phyloP scores from a whole-genome alignment of 2,329 filamentous ascomycete species.

The Ophiostoma australiae region DNA sequence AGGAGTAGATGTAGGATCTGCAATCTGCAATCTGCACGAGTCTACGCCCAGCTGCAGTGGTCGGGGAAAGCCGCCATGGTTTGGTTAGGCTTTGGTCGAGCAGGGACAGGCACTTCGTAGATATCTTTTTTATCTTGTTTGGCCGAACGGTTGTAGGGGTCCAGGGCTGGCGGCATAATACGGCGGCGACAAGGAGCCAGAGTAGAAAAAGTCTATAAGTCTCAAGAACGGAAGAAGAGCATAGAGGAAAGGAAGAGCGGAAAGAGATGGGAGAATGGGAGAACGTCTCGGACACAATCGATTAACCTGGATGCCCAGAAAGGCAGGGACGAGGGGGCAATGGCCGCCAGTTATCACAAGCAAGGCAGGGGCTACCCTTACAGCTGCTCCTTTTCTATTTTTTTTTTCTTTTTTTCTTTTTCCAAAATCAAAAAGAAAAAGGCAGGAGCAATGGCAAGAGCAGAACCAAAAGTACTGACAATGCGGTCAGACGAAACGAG shows the following conservation, averaged over 20 bases:
- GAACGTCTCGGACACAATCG: background rate
- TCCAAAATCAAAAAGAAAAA: too few species aligned
- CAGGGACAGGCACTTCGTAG: background rate
- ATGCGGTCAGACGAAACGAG: background rate
- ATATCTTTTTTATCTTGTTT: too few species aligned
- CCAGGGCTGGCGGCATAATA: background rate
- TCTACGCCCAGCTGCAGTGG: background rate
- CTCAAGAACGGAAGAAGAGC: background rate
- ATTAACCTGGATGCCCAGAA: background rate
- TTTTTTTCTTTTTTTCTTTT: too few species aligned
- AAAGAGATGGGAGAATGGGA: background rate
- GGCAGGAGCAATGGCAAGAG: background rate
- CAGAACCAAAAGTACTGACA: background rate
- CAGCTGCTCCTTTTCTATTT: background rate
- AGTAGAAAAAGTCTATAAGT: background rate
- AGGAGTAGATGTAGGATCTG: background rate
- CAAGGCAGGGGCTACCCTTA: background rate
- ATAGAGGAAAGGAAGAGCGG: background rate
- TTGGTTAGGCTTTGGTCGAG: background rate
- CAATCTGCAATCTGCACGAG: background rate
- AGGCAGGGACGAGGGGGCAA: background rate
- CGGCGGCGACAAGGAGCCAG: background rate
- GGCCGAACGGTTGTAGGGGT: background rate
- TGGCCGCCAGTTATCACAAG: background rate
- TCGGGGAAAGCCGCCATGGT: background rate